phyloP scores from a whole-genome alignment of 192 early-diverging fungal species.

The Gigaspora rosea region DNA sequence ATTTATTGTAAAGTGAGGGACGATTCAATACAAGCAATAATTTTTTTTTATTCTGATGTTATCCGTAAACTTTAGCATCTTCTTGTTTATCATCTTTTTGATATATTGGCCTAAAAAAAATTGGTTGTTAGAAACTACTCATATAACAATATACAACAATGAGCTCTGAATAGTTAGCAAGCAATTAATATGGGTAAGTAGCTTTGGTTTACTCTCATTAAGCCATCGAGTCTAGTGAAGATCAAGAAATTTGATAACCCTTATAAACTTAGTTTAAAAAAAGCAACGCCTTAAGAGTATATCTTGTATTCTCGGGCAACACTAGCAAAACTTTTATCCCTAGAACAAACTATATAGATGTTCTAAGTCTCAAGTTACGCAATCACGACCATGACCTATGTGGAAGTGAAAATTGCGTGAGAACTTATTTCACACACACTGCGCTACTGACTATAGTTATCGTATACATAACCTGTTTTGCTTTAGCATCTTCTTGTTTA shows the following conservation, averaged over 20 bases:
- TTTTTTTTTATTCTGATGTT: neutral
- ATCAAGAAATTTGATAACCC: slow-evolving; percentile 2
- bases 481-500: too few relatives aligned
- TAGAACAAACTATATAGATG: neutral
- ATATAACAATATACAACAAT: too few relatives aligned
- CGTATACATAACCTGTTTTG: neutral
- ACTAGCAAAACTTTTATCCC: too few relatives aligned
- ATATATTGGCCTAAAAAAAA: neutral
- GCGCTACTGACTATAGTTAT: neutral
- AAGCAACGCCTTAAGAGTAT: too few relatives aligned
- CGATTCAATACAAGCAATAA: too few relatives aligned
- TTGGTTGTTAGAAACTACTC: neutral
- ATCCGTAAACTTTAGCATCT: neutral
- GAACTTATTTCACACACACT: slow-evolving; percentile 13
- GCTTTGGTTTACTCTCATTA: neutral
- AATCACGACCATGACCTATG: neutral
- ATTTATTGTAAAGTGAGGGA: too few relatives aligned
- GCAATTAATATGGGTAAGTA: neutral
- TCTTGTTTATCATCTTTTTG: neutral
- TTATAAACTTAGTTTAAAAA: too few relatives aligned
- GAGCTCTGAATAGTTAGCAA: neutral
- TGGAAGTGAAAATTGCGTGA: neutral
- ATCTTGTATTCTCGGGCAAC: too few relatives aligned
- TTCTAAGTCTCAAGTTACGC: slow-evolving; percentile 2
- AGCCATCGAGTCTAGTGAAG: slow-evolving; percentile 15